Evolutionary conservation across 2,329 filamentous ascomycete species (phyloP), one percentile per base, ranked within the genome.

Genomic region (Fusarium chuoi): DNA sequence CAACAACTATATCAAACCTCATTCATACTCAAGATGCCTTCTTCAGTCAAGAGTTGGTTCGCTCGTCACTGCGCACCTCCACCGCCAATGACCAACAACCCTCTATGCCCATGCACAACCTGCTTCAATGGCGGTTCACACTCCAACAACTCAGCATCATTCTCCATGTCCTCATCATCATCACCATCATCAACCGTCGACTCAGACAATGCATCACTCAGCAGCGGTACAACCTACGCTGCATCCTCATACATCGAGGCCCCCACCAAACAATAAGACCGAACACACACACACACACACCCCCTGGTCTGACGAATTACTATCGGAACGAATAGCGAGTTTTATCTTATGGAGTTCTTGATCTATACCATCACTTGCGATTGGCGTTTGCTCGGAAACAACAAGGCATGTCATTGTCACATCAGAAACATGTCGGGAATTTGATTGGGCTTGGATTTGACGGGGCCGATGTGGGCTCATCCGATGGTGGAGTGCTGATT

Each of bases 11-110:
- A 26, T 26, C 18, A n/a, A 20, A 20, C 28, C 35, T 49, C 51
- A 26, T 41, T 36, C 28, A 51, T 38, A 59, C 62, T 59, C 74
- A 77, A 52, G 52, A 81, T 82, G 80, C 74, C 81, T 68, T 82
- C 80, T 39, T 66, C 75, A 57, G 77, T 71, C 51, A 80, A 79
- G 56, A 79, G 77, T 71, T 84, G 83, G 83, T 84, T 83, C 68
- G 80, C 81, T 55, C 82, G 82, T 69, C 83, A 84, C 79, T 83
- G 82, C 70, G 77, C 82, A 54, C 82, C 83, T 61, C 81, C 81
- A 24, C 83, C 83, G 5, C 82, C 83, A 51, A 76, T 82, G 75
- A 80, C 78, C 75, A 73, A 75, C 66, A 76, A 75, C 39, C 76
- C 81, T 8, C 70, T 78, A 26, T 84, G 83, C 62, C 82, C 82